Evolutionary conservation across 768 basidiomycete species (phyloP), one percentile per base, ranked within the genome.

Genomic region (Ramaria sp.): DNA sequence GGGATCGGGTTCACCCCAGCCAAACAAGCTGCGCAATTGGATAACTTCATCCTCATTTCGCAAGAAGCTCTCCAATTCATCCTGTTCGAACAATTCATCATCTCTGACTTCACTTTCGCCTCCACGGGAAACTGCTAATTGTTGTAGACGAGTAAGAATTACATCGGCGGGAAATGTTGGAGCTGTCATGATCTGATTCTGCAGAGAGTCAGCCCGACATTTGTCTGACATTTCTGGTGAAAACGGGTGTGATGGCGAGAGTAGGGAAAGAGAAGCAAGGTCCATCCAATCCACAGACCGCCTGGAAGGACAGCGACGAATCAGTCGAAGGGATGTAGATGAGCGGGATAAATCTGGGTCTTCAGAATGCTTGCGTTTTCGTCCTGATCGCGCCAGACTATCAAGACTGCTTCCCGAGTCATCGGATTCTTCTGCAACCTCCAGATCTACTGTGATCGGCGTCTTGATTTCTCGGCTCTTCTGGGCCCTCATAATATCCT

Each of bases 21-120:
- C 69, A 46, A 75, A 65, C 30, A 67, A 63, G 30, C 65, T 63
- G 42, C 65, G 64, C 59, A 86, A 65, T 1, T 71, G 68, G 51
- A 71, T 69, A 15, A 72, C 72, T 65, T 89, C 84, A 20, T 72
- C 75, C 33, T 78, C 72, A 47, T 63, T 70, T 55, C 88, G 70
- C 20, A 87, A 61, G 30, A 87, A 53, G 19, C 71, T 75, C 54
- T 88, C 86, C 27, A 86, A 66, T 66, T 91, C 88, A 2, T 81
- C 84, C 31, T 79, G 75, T 3, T 69, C 76, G 59, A 91, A 88
- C 22, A 91, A 70, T 58, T 90, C 88, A 7, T 87, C 82, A 59
- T 91, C 88, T 1, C 63, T 60, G 19, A 91, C 79, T 37, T 68
- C 72, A 6, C 70, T 71, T 48, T 74, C 74, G 37, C 82, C 83